Evolutionary conservation across 2,329 filamentous ascomycete species (phyloP).

Genomic region (Sarocladiaceae sp.): DNA sequence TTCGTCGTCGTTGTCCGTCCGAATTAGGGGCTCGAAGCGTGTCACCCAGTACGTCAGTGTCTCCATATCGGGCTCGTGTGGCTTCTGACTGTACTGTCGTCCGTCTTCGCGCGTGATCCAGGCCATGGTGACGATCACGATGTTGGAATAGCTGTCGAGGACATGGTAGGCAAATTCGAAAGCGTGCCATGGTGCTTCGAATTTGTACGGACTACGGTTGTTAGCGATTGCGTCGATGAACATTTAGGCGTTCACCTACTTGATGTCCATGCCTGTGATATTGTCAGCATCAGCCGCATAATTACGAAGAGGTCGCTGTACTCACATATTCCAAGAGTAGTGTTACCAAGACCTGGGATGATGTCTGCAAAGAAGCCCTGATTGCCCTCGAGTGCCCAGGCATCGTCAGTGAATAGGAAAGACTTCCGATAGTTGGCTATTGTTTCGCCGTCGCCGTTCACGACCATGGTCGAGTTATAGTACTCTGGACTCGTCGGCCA

Average conservation of each 20-base stretch:
- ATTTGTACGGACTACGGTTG: constrained; percentile 27
- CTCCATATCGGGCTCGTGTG: constrained; percentile 62
- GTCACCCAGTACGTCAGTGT: constrained; percentile 73
- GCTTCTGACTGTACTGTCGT: constrained; percentile 39
- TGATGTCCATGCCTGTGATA: constrained; percentile 4
- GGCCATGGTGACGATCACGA: constrained; percentile 72
- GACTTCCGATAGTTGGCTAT: constrained; percentile 58
- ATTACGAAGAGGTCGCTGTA: neutral
- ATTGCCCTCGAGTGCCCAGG: constrained; percentile 53
- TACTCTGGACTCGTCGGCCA: constrained; percentile 50
- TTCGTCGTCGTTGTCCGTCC: constrained; percentile 46
- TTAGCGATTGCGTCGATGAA: neutral
- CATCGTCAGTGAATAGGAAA: constrained; percentile 57
- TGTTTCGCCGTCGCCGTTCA: constrained; percentile 54
- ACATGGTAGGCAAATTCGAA: constrained; percentile 51
- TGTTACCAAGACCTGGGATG: constrained; percentile 44
- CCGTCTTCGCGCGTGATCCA: constrained; percentile 62
- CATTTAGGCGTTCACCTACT: neutral
- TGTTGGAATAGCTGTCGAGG: constrained; percentile 48
- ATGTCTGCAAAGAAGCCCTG: constrained; percentile 43
- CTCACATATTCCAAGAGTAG: constrained; percentile 54
- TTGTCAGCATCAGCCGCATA: constrained; percentile 22
- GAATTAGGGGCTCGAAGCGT: constrained; percentile 63
- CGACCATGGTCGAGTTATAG: constrained; percentile 50
- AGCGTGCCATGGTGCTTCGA: constrained; percentile 30